These are phyloP conservation scores for Paecilomyces sp. DNA, from an alignment of 2,329 filamentous ascomycete species.

Conservation along the genomic window DNA sequence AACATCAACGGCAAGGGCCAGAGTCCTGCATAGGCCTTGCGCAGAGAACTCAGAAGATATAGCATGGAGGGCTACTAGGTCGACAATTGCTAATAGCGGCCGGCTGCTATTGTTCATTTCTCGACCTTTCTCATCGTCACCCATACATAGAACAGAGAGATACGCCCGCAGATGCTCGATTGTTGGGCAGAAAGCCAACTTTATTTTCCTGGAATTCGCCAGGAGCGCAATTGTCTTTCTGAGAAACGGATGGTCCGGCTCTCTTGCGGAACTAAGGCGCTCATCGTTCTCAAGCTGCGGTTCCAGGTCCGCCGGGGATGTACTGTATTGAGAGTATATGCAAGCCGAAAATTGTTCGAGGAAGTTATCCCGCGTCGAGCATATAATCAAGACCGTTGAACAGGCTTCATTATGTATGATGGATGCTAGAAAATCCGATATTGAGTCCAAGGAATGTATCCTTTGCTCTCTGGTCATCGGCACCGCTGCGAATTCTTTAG, in stretches of 20 bases:
- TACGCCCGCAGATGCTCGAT: slow-evolving; percentile 72
- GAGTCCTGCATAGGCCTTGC: slow-evolving; percentile 40
- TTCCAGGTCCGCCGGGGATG: not conserved
- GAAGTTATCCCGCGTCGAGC: slow-evolving; percentile 59
- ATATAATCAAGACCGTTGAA: slow-evolving; percentile 64
- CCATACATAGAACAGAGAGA: slow-evolving; percentile 48
- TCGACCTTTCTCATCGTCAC: not conserved
- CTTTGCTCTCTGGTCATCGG: slow-evolving; percentile 8
- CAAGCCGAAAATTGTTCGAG: slow-evolving; percentile 51
- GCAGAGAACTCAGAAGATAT: slow-evolving; percentile 41
- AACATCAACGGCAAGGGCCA: slow-evolving; percentile 33
- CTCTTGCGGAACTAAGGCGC: not conserved
- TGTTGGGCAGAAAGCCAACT: slow-evolving; percentile 65
- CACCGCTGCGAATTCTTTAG: slow-evolving; percentile 11
- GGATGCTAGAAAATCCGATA: slow-evolving; percentile 53
- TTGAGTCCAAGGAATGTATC: slow-evolving; percentile 43
- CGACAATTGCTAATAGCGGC: slow-evolving; percentile 33
- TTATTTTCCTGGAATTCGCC: slow-evolving; percentile 60
- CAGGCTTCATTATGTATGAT: slow-evolving; percentile 51
- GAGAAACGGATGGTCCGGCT: slow-evolving; percentile 40
- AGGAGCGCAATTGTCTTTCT: slow-evolving; percentile 62
- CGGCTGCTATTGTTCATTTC: slow-evolving; percentile 3
- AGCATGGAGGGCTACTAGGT: slow-evolving; percentile 34
- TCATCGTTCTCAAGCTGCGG: not conserved
- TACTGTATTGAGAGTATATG: slow-evolving; percentile 21